Percentiles rank a stretch among this genome's conserved stretches.
Evolutionary conservation across 805 yeast genomes (phyloP).

Genomic region (Kurtzmaniella fragi): DNA sequence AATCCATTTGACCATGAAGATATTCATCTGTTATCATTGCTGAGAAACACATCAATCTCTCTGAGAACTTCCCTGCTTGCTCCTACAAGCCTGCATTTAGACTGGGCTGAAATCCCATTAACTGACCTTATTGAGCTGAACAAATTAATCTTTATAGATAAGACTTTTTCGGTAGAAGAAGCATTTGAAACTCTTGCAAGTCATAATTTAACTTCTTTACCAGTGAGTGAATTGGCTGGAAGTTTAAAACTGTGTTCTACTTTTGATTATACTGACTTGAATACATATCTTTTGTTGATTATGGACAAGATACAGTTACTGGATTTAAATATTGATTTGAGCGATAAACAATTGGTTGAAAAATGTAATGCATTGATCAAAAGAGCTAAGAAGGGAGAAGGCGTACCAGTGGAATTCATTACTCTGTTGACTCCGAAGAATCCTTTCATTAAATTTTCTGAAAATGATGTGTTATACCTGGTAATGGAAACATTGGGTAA

Average conservation of each 20-base stretch:
- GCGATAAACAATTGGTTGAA: slow-evolving; percentile 25
- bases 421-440: slow-evolving; percentile 81
- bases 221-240: slow-evolving; percentile 52
- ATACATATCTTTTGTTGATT: slow-evolving; percentile 78
- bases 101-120: slow-evolving; percentile 73
- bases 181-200: slow-evolving; percentile 77
- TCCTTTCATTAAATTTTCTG: slow-evolving; percentile 76
- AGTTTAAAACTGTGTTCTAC: slow-evolving; percentile 66
- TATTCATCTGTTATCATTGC: slow-evolving; percentile 32
- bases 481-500: slow-evolving; percentile 88
- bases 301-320: slow-evolving; percentile 57
- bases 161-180: slow-evolving; percentile 69
- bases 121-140: slow-evolving; percentile 73
- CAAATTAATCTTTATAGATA: slow-evolving; percentile 65
- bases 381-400: slow-evolving; percentile 80
- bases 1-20: slow-evolving; percentile 34
- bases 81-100: slow-evolving; percentile 20
- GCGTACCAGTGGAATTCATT: slow-evolving; percentile 88
- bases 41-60: slow-evolving; percentile 29
- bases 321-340: slow-evolving; percentile 28
- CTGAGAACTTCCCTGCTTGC: slow-evolving; percentile 20
- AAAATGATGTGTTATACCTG: slow-evolving; percentile 58
- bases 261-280: slow-evolving; percentile 89
- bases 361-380: slow-evolving; percentile 39
- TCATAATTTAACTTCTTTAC: slow-evolving; percentile 79